Conservation (phyloP, 257 asterid species). For the Petunia axillaris region DNA sequence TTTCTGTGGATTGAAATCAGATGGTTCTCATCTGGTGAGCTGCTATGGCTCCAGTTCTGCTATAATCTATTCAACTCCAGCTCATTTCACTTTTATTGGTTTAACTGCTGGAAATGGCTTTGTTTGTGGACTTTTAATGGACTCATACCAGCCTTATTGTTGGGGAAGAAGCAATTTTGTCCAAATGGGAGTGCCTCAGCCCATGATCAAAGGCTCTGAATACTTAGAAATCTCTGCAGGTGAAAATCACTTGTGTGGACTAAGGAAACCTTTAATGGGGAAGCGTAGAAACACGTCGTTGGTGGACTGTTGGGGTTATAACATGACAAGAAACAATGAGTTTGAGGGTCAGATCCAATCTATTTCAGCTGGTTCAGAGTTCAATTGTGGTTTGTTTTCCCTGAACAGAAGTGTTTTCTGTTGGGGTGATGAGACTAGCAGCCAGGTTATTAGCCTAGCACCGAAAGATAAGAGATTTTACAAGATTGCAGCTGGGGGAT, state of each 20-base stretch:
- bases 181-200: constrained; percentile 64
- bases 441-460: constrained; percentile 55
- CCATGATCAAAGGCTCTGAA: constrained; percentile 48
- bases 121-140: constrained; percentile 73
- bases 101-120: constrained; percentile 82
- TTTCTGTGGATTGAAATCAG: constrained; percentile 78
- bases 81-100: constrained; percentile 55
- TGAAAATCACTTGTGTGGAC: constrained; percentile 83
- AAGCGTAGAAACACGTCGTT: constrained; percentile 59
- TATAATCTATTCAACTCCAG: constrained; percentile 63
- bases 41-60: constrained; percentile 82
- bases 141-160: constrained; percentile 69
- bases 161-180: constrained; percentile 80
- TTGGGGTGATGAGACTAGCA: constrained; percentile 87
- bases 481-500: constrained; percentile 89
- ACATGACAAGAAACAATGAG: constrained; percentile 67
- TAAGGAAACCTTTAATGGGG: constrained; percentile 77
- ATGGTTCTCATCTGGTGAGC: constrained; percentile 73
- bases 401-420: constrained; percentile 77
- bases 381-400: constrained; percentile 75
- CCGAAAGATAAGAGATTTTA: constrained; percentile 58
- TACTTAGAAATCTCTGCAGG: constrained; percentile 88
- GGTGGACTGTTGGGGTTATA: constrained; percentile 96
- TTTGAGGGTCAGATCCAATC: constrained; percentile 83
- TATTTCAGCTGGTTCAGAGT: constrained; percentile 86